Base-by-base conservation (phyloP, 768 basidiomycete species). In the Asterophora parasitica region DNA sequence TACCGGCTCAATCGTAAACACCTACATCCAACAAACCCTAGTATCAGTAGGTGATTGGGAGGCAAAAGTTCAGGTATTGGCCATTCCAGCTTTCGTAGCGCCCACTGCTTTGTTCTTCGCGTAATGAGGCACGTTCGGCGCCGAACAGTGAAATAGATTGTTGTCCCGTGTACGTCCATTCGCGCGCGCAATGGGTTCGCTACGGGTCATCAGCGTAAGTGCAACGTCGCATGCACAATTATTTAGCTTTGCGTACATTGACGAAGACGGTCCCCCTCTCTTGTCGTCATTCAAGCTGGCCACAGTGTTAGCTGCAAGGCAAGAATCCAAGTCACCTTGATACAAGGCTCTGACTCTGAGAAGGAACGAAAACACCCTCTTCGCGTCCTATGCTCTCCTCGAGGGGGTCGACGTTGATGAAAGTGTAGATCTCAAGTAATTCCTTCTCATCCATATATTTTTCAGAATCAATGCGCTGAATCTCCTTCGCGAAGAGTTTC, bases 41-140 rank as follows among this genome's bases (percentile, higher is more conserved):
- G 23, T 23, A 42, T 53, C 34, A 49, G 17, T 42, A 5, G 8
- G 2, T 42, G n/a, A 44, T 37, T 15, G 19, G 50, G 27, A 42
- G 16, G 15, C 7, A 39, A 16, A 20, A 48, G 8, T 17, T 10
- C 7, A 11, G 31, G 30, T n/a, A 66, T 83, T 59, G 54, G 91
- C 90, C 89, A 86, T 95, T 55, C 94, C 94, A 17, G 88, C 68
- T 63, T 92, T 93, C 93, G 96, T 95, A 4, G 84, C 81, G 17
- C 94, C 94, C 2, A 92, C 74, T 34, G 89, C 90, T 66, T 93
- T 95, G 61, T 91, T 94, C 64, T 92, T 92, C 16, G 90, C 91
- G 57, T 95, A 96, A 68, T 96, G 94, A 8, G 92, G 91, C 33
- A 96, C 81, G 63, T 93, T 96, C 1, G 94, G 94, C 0, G n/a